Percentiles rank a stretch among this genome's conserved stretches.
Evolutionary conservation across 129 eudicot species (phyloP).

Genomic region (Arctium minus): DNA sequence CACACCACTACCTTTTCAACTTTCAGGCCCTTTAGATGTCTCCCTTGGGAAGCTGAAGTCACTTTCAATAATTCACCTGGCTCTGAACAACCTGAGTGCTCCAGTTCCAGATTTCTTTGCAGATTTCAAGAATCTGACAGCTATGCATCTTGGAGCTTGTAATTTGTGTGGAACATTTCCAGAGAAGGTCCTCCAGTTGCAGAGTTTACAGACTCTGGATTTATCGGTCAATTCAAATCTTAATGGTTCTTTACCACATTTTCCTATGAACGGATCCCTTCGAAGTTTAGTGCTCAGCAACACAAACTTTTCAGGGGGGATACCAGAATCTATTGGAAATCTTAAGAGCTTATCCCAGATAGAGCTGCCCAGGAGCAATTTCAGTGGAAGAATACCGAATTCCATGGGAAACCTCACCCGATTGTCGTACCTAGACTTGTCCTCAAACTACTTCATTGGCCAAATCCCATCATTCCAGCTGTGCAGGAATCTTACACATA

Average conservation of each 20-base stretch:
- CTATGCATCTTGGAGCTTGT: constrained; percentile 33
- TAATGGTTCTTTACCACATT: constrained; percentile 43
- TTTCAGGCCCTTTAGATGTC: constrained; percentile 49
- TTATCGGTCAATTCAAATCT: constrained; percentile 40
- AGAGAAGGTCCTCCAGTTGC: constrained; percentile 31
- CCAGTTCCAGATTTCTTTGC: constrained; percentile 47
- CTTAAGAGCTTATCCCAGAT: constrained; percentile 26
- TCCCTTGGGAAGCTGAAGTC: constrained; percentile 30
- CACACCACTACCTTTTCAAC: too few relatives aligned
- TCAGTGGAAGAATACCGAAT: constrained; percentile 42
- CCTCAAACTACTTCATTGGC: constrained; percentile 42
- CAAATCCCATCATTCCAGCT: constrained; percentile 39
- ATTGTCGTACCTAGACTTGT: constrained; percentile 42
- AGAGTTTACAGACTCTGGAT: constrained; percentile 38
- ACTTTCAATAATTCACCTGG: constrained; percentile 36
- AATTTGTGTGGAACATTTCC: constrained; percentile 50
- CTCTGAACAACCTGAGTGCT: constrained; percentile 33
- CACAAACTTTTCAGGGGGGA: constrained; percentile 44
- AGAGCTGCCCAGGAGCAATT: constrained; percentile 20
- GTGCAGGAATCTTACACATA: constrained; percentile 27
- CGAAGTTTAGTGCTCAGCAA: constrained; percentile 30
- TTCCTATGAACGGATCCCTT: constrained; percentile 36
- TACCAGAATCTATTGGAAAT: constrained; percentile 50
- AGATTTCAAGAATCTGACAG: constrained; percentile 37
- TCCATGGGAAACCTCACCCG: constrained; percentile 40